Conservation (phyloP, 768 basidiomycete species). For the Lepiota subincarnata region DNA sequence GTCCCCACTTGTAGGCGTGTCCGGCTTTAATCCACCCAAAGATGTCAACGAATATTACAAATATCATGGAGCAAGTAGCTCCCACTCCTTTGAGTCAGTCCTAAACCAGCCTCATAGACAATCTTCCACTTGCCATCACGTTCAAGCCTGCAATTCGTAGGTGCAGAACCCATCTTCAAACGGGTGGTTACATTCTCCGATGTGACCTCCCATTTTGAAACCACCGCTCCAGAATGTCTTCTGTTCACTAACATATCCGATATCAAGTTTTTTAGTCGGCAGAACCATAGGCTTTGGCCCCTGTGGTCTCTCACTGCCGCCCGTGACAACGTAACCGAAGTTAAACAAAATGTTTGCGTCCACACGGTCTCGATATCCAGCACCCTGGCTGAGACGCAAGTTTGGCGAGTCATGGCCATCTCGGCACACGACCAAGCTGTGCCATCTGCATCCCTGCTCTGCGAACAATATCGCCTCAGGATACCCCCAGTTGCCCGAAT, state of each 20-base stretch:
- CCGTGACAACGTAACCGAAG: slow-evolving; percentile 8
- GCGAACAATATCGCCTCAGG: slow-evolving; percentile 22
- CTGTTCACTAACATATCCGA: slow-evolving; percentile 35
- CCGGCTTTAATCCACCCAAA: slow-evolving; percentile 26
- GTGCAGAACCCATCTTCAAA: slow-evolving; percentile 18
- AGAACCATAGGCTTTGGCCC: slow-evolving; percentile 1
- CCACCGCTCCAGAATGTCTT: slow-evolving; percentile 31
- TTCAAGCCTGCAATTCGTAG: slow-evolving; percentile 19
- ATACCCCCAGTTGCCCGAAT: slow-evolving; percentile 29
- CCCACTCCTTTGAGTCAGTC: background rate
- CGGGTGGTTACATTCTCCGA: slow-evolving; percentile 18
- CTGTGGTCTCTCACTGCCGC: slow-evolving; percentile 24
- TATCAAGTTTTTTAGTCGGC: slow-evolving; percentile 25
- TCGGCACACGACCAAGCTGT: slow-evolving; percentile 8
- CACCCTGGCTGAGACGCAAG: background rate
- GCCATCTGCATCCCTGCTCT: background rate
- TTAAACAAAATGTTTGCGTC: background rate
- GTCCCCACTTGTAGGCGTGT: slow-evolving; percentile 32
- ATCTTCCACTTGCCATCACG: slow-evolving; percentile 45
- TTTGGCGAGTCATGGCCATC: slow-evolving; percentile 13
- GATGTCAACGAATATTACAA: slow-evolving; percentile 17
- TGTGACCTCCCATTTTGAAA: slow-evolving; percentile 28
- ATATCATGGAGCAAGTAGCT: slow-evolving; percentile 38
- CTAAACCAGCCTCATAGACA: slow-evolving; percentile 28
- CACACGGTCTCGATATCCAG: slow-evolving; percentile 15